Conservation (phyloP, 441 rosid genomes). For the Euphorbia schlechtendalii region DNA sequence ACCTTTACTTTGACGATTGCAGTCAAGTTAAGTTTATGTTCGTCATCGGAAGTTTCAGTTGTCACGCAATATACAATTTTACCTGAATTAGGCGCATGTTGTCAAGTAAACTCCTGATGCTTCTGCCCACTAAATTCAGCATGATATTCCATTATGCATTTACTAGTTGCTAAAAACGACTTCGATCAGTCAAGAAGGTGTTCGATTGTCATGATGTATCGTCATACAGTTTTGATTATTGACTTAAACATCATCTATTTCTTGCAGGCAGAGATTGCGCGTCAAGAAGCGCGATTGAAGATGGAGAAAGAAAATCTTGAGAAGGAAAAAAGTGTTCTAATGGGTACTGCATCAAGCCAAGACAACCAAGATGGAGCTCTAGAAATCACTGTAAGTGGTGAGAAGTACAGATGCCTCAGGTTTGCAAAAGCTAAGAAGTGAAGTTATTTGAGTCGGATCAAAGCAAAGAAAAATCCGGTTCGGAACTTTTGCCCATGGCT, state of each 20-base stretch:
- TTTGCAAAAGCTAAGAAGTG: constrained; percentile 73
- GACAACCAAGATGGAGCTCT: constrained; percentile 82
- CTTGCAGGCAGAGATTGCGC: constrained; percentile 63
- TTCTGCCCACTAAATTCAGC: background rate
- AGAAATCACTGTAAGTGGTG: constrained; percentile 77
- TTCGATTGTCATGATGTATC: background rate
- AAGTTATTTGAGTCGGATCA: background rate
- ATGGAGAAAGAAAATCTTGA: constrained; percentile 79
- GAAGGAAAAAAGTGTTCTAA: constrained; percentile 73
- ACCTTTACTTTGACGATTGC: too few species aligned
- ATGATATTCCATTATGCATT: background rate
- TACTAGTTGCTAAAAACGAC: background rate
- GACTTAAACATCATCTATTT: background rate
- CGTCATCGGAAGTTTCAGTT: background rate
- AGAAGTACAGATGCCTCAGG: constrained; percentile 69
- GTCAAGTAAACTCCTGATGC: background rate
- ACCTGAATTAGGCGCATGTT: background rate
- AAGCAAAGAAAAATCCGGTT: background rate
- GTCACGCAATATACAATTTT: background rate
- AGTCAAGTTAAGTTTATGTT: background rate
- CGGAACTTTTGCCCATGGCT: background rate
- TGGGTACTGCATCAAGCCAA: constrained; percentile 74
- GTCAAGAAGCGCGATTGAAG: constrained; percentile 75
- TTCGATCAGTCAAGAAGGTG: background rate
- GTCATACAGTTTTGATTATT: background rate